Evolutionary conservation across 1,284 basidiomycete genomes (phyloP).

Genomic region (Cryptococcus depauperatus): DNA sequence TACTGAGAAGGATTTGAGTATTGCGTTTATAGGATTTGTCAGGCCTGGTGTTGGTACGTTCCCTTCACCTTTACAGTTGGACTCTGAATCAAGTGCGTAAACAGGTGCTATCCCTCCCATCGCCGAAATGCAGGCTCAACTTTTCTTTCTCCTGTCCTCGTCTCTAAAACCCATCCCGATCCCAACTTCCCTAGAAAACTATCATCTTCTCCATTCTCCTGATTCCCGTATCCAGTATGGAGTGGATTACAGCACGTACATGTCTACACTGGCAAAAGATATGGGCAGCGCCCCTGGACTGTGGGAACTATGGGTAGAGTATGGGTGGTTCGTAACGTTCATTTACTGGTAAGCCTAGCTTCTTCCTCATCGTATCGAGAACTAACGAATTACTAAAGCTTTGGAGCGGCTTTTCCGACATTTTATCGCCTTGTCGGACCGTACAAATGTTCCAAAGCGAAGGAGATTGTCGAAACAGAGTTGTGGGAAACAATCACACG

Average conservation of each 20-base stretch:
- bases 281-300: conserved; percentile 55
- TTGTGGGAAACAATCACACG: conserved; percentile 58
- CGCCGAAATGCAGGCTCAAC: conserved; percentile 58
- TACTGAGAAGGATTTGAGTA: conserved; percentile 49
- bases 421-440: conserved; percentile 59
- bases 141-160: conserved; percentile 55
- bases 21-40: conserved; percentile 59
- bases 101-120: conserved; percentile 59
- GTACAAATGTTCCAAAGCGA: conserved; percentile 46
- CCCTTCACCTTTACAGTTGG: background rate
- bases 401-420: conserved; percentile 56
- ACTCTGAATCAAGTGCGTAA: background rate
- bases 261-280: conserved; percentile 56
- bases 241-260: conserved; percentile 50
- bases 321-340: conserved; percentile 53
- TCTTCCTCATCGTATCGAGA: background rate
- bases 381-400: conserved; percentile 36
- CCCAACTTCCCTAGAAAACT: conserved; percentile 51
- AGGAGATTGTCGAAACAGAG: conserved; percentile 52
- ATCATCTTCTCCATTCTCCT: conserved; percentile 54
- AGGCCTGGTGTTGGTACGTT: conserved; percentile 44
- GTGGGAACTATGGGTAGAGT: conserved; percentile 48
- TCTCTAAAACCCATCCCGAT: conserved; percentile 45
- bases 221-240: conserved; percentile 57
- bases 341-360: conserved; percentile 51